Percentiles rank a stretch among this genome's conserved stretches.
Evolutionary conservation across 306 rosid genomes (phyloP).

Genomic region (Pyrus betulifolia): DNA sequence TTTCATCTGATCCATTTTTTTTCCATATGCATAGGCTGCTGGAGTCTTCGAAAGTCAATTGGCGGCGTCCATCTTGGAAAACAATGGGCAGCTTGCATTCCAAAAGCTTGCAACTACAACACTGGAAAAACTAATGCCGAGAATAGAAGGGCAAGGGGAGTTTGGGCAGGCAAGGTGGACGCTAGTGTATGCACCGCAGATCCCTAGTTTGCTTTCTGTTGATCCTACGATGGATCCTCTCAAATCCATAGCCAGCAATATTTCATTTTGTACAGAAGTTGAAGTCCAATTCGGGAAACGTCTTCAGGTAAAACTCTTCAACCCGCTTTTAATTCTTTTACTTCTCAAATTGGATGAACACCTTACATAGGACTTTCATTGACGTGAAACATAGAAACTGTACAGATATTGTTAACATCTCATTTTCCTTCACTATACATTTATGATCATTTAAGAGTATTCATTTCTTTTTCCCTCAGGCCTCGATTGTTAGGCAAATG

Average conservation of each 20-base stretch:
- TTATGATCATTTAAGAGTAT: not conserved
- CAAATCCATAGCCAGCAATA: constrained; percentile 57
- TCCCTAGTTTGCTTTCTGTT: constrained; percentile 58
- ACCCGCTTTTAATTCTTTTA: not conserved
- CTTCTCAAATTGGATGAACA: not conserved
- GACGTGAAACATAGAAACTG: no score
- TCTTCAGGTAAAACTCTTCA: constrained; percentile 55
- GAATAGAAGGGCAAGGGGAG: constrained; percentile 90
- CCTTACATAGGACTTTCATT: no score
- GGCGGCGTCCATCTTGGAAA: constrained; percentile 63
- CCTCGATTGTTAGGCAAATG: constrained; percentile 81
- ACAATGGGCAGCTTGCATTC: constrained; percentile 63
- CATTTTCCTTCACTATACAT: not conserved
- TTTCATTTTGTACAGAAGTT: constrained; percentile 81
- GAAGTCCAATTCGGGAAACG: constrained; percentile 94
- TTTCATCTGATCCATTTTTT: not conserved
- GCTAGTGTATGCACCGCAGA: constrained; percentile 78
- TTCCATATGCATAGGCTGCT: constrained; percentile 46
- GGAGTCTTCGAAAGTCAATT: constrained; percentile 72
- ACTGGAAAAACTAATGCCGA: constrained; percentile 82
- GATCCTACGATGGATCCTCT: constrained; percentile 66
- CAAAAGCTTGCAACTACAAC: constrained; percentile 83
- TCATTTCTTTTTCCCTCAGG: constrained; percentile 29
- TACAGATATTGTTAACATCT: not conserved
- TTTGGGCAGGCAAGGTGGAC: constrained; percentile 88